These are phyloP conservation scores for Boletellus ananas DNA, from an alignment of 768 basidiomycete species.

Conservation along the genomic window DNA sequence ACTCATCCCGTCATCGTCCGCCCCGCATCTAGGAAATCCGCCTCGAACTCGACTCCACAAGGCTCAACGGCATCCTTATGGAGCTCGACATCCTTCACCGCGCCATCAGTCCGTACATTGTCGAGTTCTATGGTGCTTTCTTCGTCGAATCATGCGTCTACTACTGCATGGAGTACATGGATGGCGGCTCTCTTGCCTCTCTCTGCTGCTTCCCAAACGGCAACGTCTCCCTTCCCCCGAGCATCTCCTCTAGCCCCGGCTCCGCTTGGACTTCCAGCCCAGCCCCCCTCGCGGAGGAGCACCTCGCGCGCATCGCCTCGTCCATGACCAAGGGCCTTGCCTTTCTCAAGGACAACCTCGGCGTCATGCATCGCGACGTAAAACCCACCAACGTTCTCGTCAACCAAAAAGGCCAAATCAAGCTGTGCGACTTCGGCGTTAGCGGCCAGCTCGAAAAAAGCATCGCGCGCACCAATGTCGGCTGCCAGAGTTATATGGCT, in stretches of 20 bases:
- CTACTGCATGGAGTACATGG: conserved; percentile 99
- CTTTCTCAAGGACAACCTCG: conserved; percentile 92
- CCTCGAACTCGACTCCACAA: conserved; percentile 88
- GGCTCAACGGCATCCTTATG: conserved; percentile 96
- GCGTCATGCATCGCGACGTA: conserved; percentile 83
- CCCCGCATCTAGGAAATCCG: conserved; percentile 78
- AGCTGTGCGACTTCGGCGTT: conserved; percentile 98
- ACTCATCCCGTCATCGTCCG: neutral
- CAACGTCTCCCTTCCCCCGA: conserved; percentile 33
- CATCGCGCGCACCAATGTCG: conserved; percentile 96
- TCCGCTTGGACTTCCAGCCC: conserved; percentile 35
- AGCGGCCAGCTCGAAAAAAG: conserved; percentile 96
- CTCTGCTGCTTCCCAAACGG: conserved; percentile 47
- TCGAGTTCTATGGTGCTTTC: conserved; percentile 99
- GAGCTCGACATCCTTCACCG: conserved; percentile 98
- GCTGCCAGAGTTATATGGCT: conserved; percentile 98
- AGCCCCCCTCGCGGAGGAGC: conserved; percentile 60
- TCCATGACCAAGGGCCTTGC: conserved; percentile 86
- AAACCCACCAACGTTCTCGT: conserved; percentile 94
- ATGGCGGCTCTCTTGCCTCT: conserved; percentile 92
- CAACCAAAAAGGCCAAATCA: conserved; percentile 83
- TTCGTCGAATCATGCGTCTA: conserved; percentile 99
- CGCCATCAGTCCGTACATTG: conserved; percentile 84
- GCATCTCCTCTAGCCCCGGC: conserved; percentile 29
- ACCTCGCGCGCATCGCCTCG: conserved; percentile 75